phyloP scores from a whole-genome alignment of 495 filamentous ascomycete species.

The Xylaria sp. region DNA sequence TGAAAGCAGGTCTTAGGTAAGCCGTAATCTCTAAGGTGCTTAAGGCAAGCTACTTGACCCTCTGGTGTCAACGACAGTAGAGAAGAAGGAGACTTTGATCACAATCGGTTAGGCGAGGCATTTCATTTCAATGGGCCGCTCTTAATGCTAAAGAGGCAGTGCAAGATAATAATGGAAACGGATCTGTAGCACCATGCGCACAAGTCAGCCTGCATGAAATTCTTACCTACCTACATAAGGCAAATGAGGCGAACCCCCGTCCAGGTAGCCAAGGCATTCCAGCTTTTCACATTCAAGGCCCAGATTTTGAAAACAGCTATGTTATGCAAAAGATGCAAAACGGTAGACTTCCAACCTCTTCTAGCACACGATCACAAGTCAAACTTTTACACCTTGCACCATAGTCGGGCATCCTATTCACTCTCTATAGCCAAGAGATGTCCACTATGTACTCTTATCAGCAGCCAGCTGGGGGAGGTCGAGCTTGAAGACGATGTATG shows the following conservation, averaged over 20 bases:
- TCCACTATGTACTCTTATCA: constrained; percentile 29
- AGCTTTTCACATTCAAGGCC: background rate
- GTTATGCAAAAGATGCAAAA: constrained; percentile 10
- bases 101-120: background rate
- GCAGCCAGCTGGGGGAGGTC: constrained; percentile 24
- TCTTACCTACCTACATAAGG: background rate
- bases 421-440: constrained; percentile 24
- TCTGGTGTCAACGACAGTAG: background rate
- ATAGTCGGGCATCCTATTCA: constrained; percentile 2
- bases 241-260: background rate
- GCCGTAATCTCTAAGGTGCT: background rate
- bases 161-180: too few relatives aligned
- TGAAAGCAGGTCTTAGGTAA: background rate
- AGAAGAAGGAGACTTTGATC: background rate
- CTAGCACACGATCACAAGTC: background rate
- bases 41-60: background rate
- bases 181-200: too few relatives aligned
- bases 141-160: constrained; percentile 1
- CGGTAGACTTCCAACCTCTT: background rate
- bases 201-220: background rate
- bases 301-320: background rate
- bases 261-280: background rate
- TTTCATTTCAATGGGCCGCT: too few relatives aligned
- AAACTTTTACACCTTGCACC: constrained; percentile 2
- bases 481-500: constrained; percentile 20